These are phyloP conservation scores for Fusarium paranaense DNA, from an alignment of 2,329 filamentous ascomycete species.

Conservation along the genomic window DNA sequence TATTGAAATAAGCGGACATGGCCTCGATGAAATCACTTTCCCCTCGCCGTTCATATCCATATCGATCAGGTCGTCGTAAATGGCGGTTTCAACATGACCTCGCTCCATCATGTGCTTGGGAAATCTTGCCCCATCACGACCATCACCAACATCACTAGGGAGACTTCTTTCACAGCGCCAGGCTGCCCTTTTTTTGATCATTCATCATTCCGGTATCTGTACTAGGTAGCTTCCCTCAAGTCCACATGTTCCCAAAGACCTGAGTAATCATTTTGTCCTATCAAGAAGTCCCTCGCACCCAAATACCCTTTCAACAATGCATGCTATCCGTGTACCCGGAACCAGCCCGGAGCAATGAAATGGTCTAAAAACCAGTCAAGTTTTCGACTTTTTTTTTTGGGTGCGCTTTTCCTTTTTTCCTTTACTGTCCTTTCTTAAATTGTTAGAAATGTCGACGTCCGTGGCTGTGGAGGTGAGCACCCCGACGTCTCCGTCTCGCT, in stretches of 20 bases:
- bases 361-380: conserved; percentile 30
- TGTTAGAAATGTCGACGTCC: conserved; percentile 43
- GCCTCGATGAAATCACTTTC: conserved; percentile 1
- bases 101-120: neutral
- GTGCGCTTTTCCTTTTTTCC: conserved; percentile 7
- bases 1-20: neutral
- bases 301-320: conserved; percentile 52
- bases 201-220: conserved; percentile 47
- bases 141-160: conserved; percentile 20
- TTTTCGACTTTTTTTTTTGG: conserved; percentile 20
- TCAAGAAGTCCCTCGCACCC: conserved; percentile 47
- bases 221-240: conserved; percentile 45
- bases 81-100: neutral
- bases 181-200: conserved; percentile 36
- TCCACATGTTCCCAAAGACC: conserved; percentile 50
- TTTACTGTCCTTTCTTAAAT: conserved; percentile 23
- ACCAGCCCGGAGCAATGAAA: conserved; percentile 50
- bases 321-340: conserved; percentile 50
- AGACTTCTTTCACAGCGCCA: conserved; percentile 28
- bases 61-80: neutral
- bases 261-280: conserved; percentile 48
- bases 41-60: conserved; percentile 16
- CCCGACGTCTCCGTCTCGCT: conserved; percentile 43
- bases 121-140: conserved; percentile 5
- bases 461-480: conserved; percentile 53